Percentiles rank a stretch among this genome's conserved stretches.
phyloP scores from a whole-genome alignment of 176 grass and related monocot genomes.

The Elaeis guineensis region DNA sequence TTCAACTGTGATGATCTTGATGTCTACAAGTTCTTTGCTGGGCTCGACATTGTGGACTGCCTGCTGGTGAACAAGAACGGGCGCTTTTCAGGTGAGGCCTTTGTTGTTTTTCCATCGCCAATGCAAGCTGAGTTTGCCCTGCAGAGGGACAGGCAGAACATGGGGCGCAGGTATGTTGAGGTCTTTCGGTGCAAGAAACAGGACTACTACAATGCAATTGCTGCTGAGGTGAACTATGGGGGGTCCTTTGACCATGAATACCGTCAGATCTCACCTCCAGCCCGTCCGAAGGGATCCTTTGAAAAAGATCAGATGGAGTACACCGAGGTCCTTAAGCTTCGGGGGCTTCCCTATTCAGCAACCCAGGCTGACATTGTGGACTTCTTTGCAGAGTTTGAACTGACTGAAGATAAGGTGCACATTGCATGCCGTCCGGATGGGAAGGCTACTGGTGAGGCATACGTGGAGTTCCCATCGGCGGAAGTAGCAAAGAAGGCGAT shows the following conservation, averaged over 20 bases:
- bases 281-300: slow-evolving; percentile 6
- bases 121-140: slow-evolving; percentile 65
- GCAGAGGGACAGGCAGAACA: slow-evolving; percentile 73
- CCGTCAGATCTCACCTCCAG: slow-evolving; percentile 4
- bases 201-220: slow-evolving; percentile 76
- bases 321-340: slow-evolving; percentile 22
- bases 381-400: slow-evolving; percentile 28
- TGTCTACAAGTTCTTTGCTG: slow-evolving; percentile 72
- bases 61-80: slow-evolving; percentile 76
- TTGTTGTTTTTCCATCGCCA: slow-evolving; percentile 58
- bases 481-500: slow-evolving; percentile 33
- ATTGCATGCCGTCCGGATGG: slow-evolving; percentile 27
- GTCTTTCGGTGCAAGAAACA: slow-evolving; percentile 91
- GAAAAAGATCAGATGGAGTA: slow-evolving; percentile 20
- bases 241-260: slow-evolving; percentile 17
- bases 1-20: slow-evolving; percentile 89
- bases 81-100: slow-evolving; percentile 67
- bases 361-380: slow-evolving; percentile 26
- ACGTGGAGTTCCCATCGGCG: slow-evolving; percentile 23
- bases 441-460: slow-evolving; percentile 32
- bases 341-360: slow-evolving; percentile 38
- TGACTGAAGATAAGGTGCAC: slow-evolving; percentile 21
- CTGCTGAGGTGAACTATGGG: slow-evolving; percentile 36
- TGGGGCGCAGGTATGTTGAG: slow-evolving; percentile 85
- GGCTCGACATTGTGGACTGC: slow-evolving; percentile 72